Base-by-base conservation (phyloP, 2,329 filamentous ascomycete genomes). In the Phaeosphaeriaceae sp. region DNA sequence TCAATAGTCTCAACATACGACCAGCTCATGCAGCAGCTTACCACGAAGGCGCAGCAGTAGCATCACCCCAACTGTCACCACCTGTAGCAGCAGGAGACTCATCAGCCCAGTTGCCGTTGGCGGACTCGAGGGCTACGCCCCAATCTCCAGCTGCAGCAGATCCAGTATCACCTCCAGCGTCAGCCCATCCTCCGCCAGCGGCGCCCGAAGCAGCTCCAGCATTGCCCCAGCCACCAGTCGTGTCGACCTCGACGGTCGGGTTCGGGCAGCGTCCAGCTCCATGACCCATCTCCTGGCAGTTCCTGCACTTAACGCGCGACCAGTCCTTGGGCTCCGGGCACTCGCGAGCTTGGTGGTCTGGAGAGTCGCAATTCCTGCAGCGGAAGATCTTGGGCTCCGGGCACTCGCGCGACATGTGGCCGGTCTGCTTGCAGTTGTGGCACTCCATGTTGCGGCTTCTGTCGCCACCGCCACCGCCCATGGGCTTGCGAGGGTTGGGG, bases 331-430 rank as follows among this genome's bases (percentile, higher is more conserved):
- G 87, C 75, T 86, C 81, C 0, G 50, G 40, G 63, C 87, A 87
- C 3, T 86, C 83, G 19, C 79, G 80, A 61, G 80, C 75, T 45
- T 82, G 79, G 61, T 91, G 88, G 5, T 87, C 88, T 52, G 87
- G 85, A 42, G 84, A 75, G 20, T 87, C 87, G 64, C 89, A 91
- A 76, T 90, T 91, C 68, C 82, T 78, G 75, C 84, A 86, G 63
- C 73, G 75, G n/a, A 74, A 65, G 17, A 73, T 67, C 1, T 62
- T 64, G 20, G 69, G 67, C 42, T 76, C 65, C 25, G 68, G 48
- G 48, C 75, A 76, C 0, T 69, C 65, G 2, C 58, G 62, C 15
- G 65, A 68, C 31, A 69, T 64, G 45, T 76, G 74, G 3, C 71
- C 74, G 1, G 55, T 56, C 21, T 71, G 47, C 7, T 65, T 61